Evolutionary conservation across 1,284 basidiomycete species (phyloP), one percentile per base, ranked within the genome.

Genomic region (Entoloma clypeatum): DNA sequence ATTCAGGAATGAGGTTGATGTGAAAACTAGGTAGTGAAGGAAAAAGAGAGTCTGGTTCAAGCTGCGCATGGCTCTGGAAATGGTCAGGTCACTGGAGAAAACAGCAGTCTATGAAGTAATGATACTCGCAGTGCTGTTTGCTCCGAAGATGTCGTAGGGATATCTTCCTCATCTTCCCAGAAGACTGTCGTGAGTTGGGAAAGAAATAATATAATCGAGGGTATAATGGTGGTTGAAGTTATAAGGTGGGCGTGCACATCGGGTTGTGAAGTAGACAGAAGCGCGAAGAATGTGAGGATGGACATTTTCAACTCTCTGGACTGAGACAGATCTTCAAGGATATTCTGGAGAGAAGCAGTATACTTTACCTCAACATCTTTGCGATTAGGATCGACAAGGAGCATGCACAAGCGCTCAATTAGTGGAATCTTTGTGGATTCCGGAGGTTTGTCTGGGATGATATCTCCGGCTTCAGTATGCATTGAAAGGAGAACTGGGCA

Each of bases 131-230:
- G 61, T 13, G 61, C 53, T 23, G 65, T 54, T 21, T 51, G 57
- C 35, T 59, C 54, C 1, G 68, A 49, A n/a, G 71, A 64, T n/a
- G 51, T 46, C 10, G 54, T 50, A 30, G 69, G 58, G 10, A 75
- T 52, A n/a, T 47, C 50, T 31, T 71, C 68, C 36, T 77, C 71
- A 33, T 82, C 81, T 53, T 86, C 81, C 81, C 81, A 88, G 8
- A 87, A 58, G 0, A 72, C 67, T 1, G 66, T 65, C 0, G 74
- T 68, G 28, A 81, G 59, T 22, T 73, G 64, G 31, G 69, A 67
- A 4, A 83, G 63, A 47, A 74, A 78, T 23, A 71, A 51, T 9
- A 85, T 65, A 16, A 87, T 57, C 1, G 81, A 77, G 1, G 81
- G 83, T 33, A 86, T 68, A 8, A 87, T 51, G 2, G 67, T 65